phyloP scores from a whole-genome alignment of 108 stramenopile species.

The Discostella stelligeroides region DNA sequence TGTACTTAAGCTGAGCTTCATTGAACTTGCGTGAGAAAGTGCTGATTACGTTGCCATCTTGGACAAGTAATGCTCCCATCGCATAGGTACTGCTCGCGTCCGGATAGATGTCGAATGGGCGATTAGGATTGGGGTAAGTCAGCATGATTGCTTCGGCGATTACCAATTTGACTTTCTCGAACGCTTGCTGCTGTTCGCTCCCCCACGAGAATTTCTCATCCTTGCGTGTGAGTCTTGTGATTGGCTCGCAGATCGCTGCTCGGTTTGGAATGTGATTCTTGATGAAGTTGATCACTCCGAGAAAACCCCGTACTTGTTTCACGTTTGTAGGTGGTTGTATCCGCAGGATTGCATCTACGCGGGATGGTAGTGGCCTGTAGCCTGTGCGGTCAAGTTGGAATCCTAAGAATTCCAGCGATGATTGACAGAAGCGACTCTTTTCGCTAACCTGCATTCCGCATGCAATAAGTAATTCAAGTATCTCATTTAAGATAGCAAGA shows the following conservation, averaged over 20 bases:
- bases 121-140: slow-evolving; percentile 39
- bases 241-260: slow-evolving; percentile 27
- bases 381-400: slow-evolving; percentile 12
- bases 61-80: slow-evolving; percentile 46
- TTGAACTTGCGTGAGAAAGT: slow-evolving; percentile 38
- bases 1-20: slow-evolving; percentile 44
- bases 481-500: neutral
- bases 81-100: slow-evolving; percentile 44
- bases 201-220: slow-evolving; percentile 8
- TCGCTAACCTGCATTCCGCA: slow-evolving; percentile 36
- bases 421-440: slow-evolving; percentile 18
- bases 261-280: slow-evolving; percentile 33
- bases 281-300: slow-evolving; percentile 40
- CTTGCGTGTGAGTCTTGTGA: slow-evolving; percentile 28
- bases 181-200: slow-evolving; percentile 8
- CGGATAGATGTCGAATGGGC: slow-evolving; percentile 45
- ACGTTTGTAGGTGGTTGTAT: slow-evolving; percentile 15
- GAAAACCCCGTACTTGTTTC: slow-evolving; percentile 27
- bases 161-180: neutral
- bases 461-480: neutral
- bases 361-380: neutral
- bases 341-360: slow-evolving; percentile 22
- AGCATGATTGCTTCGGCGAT: slow-evolving; percentile 9
- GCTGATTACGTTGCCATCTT: slow-evolving; percentile 33
- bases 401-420: slow-evolving; percentile 28